These are phyloP conservation scores for Phytophthora agathidicida DNA, from an alignment of 352 stramenopile species.

Conservation along the genomic window DNA sequence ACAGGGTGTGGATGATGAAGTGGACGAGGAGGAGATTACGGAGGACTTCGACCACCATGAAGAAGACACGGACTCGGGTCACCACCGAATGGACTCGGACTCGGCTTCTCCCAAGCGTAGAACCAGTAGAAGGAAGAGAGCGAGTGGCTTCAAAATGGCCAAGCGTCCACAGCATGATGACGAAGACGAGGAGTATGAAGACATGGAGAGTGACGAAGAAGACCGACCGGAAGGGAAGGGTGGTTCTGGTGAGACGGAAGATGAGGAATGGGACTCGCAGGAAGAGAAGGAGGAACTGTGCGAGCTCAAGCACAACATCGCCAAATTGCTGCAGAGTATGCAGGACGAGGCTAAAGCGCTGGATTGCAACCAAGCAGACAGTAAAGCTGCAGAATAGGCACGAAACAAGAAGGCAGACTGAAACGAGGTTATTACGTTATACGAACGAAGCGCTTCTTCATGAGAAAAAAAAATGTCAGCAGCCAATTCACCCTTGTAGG, in stretches of 20 bases:
- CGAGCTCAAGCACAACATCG: slow-evolving; percentile 72
- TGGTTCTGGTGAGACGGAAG: not conserved
- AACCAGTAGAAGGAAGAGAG: slow-evolving; percentile 10
- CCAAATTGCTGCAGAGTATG: slow-evolving; percentile 61
- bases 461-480: slow-evolving; percentile 10
- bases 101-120: slow-evolving; percentile 41
- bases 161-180: slow-evolving; percentile 48
- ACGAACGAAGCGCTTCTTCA: slow-evolving; percentile 16
- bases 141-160: slow-evolving; percentile 20
- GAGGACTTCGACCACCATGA: slow-evolving; percentile 69
- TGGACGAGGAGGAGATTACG: slow-evolving; percentile 60
- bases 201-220: slow-evolving; percentile 27
- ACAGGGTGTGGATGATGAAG: slow-evolving; percentile 31
- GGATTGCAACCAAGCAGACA: slow-evolving; percentile 39
- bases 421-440: not conserved
- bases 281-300: slow-evolving; percentile 64
- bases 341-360: slow-evolving; percentile 62
- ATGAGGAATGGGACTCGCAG: slow-evolving; percentile 57
- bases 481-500: slow-evolving; percentile 1
- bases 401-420: not conserved
- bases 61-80: slow-evolving; percentile 18
- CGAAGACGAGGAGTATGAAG: slow-evolving; percentile 23
- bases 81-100: slow-evolving; percentile 16
- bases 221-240: slow-evolving; percentile 26
- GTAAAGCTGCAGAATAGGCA: slow-evolving; percentile 16